phyloP scores from a whole-genome alignment of 129 eudicot species.

The Centrapalus pauciflorus region DNA sequence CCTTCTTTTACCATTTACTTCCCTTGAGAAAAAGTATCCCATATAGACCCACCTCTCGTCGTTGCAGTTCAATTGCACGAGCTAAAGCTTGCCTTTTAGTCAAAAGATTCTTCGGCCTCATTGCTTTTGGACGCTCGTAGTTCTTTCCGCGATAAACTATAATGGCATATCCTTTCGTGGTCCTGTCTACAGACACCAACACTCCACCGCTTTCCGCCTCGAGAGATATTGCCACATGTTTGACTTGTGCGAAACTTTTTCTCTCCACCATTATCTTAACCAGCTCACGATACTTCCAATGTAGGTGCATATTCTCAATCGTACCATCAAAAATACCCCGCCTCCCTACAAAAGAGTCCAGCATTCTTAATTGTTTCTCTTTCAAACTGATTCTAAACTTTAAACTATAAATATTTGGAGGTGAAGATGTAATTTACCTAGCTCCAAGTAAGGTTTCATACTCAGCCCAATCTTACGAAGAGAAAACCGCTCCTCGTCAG shows the following conservation, averaged over 20 bases:
- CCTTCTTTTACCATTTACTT: too few relatives aligned
- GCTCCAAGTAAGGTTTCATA: constrained; percentile 83
- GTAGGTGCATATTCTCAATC: constrained; percentile 89
- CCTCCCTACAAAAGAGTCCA: constrained; percentile 45
- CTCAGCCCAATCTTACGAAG: constrained; percentile 90
- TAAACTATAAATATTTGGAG: background rate
- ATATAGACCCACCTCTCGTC: constrained; percentile 63
- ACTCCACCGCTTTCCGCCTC: constrained; percentile 99
- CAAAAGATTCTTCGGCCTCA: constrained; percentile 75
- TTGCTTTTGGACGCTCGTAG: constrained; percentile 51
- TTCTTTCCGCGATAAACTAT: constrained; percentile 94
- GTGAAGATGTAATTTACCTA: constrained; percentile 48
- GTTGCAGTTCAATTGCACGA: constrained; percentile 86
- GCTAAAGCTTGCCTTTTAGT: constrained; percentile 93
- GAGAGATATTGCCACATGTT: constrained; percentile 72
- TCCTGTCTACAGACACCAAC: constrained; percentile 76
- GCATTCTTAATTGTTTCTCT: background rate
- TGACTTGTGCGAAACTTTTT: constrained; percentile 61
- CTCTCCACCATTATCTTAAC: constrained; percentile 78
- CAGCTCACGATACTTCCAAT: constrained; percentile 91
- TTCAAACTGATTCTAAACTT: background rate
- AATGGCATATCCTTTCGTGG: constrained; percentile 72
- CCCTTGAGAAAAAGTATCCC: background rate
- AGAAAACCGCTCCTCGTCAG: constrained; percentile 80
- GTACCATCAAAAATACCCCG: constrained; percentile 91